Base-by-base conservation (phyloP, 352 stramenopile species). In the Pythium rishiriense region DNA sequence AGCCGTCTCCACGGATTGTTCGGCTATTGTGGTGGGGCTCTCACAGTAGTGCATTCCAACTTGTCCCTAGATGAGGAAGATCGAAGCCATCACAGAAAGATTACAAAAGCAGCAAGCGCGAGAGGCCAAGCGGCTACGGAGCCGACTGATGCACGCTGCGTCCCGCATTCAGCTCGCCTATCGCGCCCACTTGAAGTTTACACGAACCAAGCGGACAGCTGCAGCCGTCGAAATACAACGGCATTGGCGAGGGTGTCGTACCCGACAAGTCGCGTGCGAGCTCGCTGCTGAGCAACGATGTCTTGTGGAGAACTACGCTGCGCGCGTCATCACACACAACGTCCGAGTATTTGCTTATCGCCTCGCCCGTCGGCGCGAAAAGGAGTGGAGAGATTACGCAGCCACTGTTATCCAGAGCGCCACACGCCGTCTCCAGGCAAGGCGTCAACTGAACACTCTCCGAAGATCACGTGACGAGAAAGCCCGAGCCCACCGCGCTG, bases 21-120 rank as follows among this genome's bases (percentile, higher is more conserved):
- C n/a, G n/a, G n/a, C n/a, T n/a, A n/a, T n/a, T n/a, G n/a, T n/a
- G n/a, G n/a, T n/a, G n/a, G n/a, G n/a, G n/a, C n/a, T n/a, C n/a
- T n/a, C n/a, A n/a, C n/a, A n/a, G n/a, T n/a, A n/a, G n/a, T n/a
- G n/a, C n/a, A n/a, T n/a, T n/a, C n/a, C 42, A 37, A 45, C 14
- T 26, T 19, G 0, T 33, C 28, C 4, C 17, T 48, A 93, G 82
- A 91, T 94, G 78, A 80, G 80, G 55, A 92, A 90, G 64, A 84
- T 92, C 2, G 70, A 90, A 42, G 76, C 83, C 21, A 85, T 91
- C 50, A 89, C 83, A 11, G 70, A 81, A 63, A 76, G 71, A 55
- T 59, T 94, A 7, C 81, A 90, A 42, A 74, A 81, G 1, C 79
- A 90, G 60, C 80, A 94, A 55, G 62, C 79, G 29, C 76, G 85